Conservation (phyloP, 495 filamentous ascomycete species). For the Xylaria cubensis region DNA sequence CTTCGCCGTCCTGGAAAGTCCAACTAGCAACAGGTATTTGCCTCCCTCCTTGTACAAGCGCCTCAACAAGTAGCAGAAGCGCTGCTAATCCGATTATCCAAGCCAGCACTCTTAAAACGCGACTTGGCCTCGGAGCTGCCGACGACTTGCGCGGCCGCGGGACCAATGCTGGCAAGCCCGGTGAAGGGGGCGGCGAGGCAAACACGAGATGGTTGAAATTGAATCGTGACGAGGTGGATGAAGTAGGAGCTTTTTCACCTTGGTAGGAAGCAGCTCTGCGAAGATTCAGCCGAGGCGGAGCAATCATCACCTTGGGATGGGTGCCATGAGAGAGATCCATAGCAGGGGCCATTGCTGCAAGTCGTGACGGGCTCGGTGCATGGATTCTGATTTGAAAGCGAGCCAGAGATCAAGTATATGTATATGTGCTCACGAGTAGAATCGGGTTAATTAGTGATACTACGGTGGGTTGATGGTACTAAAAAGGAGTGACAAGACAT, state of each 20-base stretch:
- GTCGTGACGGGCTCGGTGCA: not conserved
- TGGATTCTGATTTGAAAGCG: conserved; percentile 32
- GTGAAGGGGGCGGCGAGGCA: conserved; percentile 63
- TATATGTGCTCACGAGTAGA: not conserved
- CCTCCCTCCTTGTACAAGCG: conserved; percentile 38
- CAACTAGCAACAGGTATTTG: conserved; percentile 42
- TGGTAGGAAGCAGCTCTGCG: conserved; percentile 56
- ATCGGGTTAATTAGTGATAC: conserved; percentile 16
- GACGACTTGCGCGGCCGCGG: conserved; percentile 63
- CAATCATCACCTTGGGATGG: conserved; percentile 58
- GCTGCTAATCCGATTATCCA: conserved; percentile 46
- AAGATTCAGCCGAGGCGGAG: conserved; percentile 58
- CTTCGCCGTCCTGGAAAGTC: conserved; percentile 39
- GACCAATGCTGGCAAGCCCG: conserved; percentile 68
- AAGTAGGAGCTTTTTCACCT: conserved; percentile 55
- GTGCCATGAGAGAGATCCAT: conserved; percentile 55
- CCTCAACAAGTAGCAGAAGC: conserved; percentile 27
- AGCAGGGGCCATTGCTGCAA: conserved; percentile 51
- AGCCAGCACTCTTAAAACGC: conserved; percentile 51
- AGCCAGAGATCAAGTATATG: conserved; percentile 22
- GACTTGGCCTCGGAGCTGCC: conserved; percentile 52
- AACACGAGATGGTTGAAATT: conserved; percentile 68
- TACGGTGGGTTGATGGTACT: not conserved
- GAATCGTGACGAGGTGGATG: conserved; percentile 63
- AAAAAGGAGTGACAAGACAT: conserved; percentile 30